A percentile compares a stretch with the other conserved stretches of the same genome.
These are phyloP conservation scores for Aspergillus terreus DNA, from an alignment of 2,329 filamentous ascomycete species.

Conservation along the genomic window DNA sequence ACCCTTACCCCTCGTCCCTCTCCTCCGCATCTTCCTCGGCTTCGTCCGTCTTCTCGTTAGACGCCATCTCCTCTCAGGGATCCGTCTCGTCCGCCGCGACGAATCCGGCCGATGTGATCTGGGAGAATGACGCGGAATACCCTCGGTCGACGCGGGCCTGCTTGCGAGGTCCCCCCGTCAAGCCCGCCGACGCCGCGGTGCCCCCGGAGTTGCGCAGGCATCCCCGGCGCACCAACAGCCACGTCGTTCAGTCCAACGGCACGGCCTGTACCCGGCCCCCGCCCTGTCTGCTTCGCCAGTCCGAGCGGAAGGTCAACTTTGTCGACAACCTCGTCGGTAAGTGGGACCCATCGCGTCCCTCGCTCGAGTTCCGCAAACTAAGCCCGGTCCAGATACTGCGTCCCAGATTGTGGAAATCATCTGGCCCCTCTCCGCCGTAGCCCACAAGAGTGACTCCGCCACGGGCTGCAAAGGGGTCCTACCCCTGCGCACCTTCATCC, in stretches of 20 bases:
- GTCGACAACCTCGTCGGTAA: constrained; percentile 98
- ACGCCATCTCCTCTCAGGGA: constrained; percentile 59
- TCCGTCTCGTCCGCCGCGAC: constrained; percentile 67
- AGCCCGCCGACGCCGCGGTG: constrained; percentile 32
- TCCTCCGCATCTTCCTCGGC: constrained; percentile 72
- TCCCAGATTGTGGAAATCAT: constrained; percentile 96
- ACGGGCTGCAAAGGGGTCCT: constrained; percentile 71
- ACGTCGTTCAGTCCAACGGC: constrained; percentile 44
- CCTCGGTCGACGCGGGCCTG: constrained; percentile 21
- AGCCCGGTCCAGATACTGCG: constrained; percentile 68
- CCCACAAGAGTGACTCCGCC: constrained; percentile 66
- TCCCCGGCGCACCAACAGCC: constrained; percentile 50
- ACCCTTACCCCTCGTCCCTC: constrained; percentile 67
- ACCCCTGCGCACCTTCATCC: constrained; percentile 90
- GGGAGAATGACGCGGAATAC: constrained; percentile 38
- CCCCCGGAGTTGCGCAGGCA: constrained; percentile 44
- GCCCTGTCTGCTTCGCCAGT: constrained; percentile 76
- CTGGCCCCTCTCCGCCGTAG: constrained; percentile 84
- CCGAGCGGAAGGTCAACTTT: constrained; percentile 89
- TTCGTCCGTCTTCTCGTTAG: constrained; percentile 73
- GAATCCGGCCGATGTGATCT: constrained; percentile 54
- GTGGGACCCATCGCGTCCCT: constrained; percentile 41
- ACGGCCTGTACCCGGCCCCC: constrained; percentile 56
- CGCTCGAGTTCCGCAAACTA: constrained; percentile 18
- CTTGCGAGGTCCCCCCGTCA: constrained; percentile 25